phyloP scores from a whole-genome alignment of 352 stramenopile genomes.

The Globisporangium emineosum region DNA sequence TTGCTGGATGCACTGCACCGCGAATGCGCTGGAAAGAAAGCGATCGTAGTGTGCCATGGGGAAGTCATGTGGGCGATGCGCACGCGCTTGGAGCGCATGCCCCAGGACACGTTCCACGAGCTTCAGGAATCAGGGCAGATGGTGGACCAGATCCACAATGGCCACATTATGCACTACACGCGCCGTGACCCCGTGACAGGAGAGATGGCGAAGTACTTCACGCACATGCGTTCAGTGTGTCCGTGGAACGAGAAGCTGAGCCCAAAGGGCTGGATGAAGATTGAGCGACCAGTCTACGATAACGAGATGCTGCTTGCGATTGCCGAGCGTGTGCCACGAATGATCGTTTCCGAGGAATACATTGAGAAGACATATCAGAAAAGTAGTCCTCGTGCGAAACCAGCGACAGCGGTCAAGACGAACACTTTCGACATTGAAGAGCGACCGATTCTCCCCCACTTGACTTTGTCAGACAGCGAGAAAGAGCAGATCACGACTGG shows the following conservation, averaged over 20 bases:
- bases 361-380: constrained; percentile 82
- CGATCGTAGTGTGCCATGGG: constrained; percentile 84
- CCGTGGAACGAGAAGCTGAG: constrained; percentile 89
- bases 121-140: constrained; percentile 80
- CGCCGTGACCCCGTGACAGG: constrained; percentile 67
- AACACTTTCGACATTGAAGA: constrained; percentile 11
- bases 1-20: constrained; percentile 78
- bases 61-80: constrained; percentile 91
- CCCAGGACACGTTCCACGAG: constrained; percentile 84
- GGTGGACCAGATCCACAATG: constrained; percentile 90
- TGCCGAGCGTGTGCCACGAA: constrained; percentile 76
- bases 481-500: constrained; percentile 3
- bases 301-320: constrained; percentile 86
- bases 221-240: constrained; percentile 86
- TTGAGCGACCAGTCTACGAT: constrained; percentile 85
- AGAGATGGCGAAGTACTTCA: constrained; percentile 82
- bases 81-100: constrained; percentile 85
- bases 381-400: constrained; percentile 18
- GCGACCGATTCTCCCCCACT: constrained; percentile 9
- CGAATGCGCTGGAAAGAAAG: constrained; percentile 72
- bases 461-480: not conserved
- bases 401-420: constrained; percentile 15
- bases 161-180: constrained; percentile 87
- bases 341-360: constrained; percentile 89
- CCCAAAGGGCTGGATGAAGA: constrained; percentile 87